Percentiles rank a stretch among this genome's conserved stretches.
phyloP scores from a whole-genome alignment of 306 rosid genomes.

The Quercus suber region DNA sequence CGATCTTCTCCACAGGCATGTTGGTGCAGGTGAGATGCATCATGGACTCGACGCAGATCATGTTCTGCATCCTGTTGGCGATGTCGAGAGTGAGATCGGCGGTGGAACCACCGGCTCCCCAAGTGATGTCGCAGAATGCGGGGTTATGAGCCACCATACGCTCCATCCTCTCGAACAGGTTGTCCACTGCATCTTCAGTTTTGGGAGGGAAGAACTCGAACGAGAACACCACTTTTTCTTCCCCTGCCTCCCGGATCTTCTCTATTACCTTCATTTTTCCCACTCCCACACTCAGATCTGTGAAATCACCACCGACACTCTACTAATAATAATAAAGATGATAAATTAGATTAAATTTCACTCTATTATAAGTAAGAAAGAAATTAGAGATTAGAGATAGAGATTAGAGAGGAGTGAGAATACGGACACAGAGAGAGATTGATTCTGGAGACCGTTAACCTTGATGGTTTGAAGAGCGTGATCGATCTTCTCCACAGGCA shows the following conservation, averaged over 20 bases:
- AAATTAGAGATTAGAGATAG: no score
- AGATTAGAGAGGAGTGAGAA: no score
- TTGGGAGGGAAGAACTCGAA: slow-evolving; percentile 94
- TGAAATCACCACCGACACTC: background rate
- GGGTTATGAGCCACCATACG: slow-evolving; percentile 96
- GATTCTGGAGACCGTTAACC: slow-evolving; percentile 85
- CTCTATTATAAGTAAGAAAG: no score
- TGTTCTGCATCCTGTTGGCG: slow-evolving; percentile 88
- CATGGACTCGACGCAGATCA: slow-evolving; percentile 89
- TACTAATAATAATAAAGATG: no score
- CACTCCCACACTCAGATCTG: background rate
- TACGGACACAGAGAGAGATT: no score
- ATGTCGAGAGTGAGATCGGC: slow-evolving; percentile 92
- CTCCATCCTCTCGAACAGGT: slow-evolving; percentile 90
- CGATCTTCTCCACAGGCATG: slow-evolving; percentile 94
- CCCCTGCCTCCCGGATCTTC: slow-evolving; percentile 54
- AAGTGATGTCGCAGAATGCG: slow-evolving; percentile 86
- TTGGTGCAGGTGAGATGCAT: slow-evolving; percentile 98
- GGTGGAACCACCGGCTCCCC: slow-evolving; percentile 98
- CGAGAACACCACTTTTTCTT: slow-evolving; percentile 73
- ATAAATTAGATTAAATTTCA: no score
- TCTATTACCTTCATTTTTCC: slow-evolving; percentile 74
- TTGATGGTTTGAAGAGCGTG: slow-evolving; percentile 82
- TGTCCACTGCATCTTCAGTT: slow-evolving; percentile 94
- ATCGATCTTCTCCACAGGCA: slow-evolving; percentile 94